Conservation (phyloP, 163 green algal species). For the Chloromonas sp. region DNA sequence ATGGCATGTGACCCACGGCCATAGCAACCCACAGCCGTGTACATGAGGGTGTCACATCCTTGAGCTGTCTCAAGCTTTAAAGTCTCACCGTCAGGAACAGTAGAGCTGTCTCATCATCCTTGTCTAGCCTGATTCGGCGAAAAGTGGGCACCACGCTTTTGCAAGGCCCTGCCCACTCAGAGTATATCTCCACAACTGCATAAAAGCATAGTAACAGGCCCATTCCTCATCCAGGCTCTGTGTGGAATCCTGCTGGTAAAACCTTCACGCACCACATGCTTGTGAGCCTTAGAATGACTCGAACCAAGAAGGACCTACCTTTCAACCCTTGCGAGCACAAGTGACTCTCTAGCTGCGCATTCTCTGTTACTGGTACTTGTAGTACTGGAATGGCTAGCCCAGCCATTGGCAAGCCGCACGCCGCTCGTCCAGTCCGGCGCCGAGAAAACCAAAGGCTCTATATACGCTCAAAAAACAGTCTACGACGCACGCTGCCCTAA, state of each 20-base stretch:
- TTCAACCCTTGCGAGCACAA: neutral
- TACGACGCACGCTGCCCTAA: too few relatives aligned
- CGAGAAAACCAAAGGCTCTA: too few relatives aligned
- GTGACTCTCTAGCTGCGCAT: neutral
- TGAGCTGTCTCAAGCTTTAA: neutral
- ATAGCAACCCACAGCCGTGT: too few relatives aligned
- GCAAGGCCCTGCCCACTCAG: slow-evolving; percentile 56
- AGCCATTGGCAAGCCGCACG: neutral
- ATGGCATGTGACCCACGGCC: too few relatives aligned
- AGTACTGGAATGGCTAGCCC: neutral
- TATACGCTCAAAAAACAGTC: too few relatives aligned
- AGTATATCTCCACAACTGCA: slow-evolving; percentile 65
- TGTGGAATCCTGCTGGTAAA: neutral
- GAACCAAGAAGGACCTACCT: neutral
- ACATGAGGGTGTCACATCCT: neutral
- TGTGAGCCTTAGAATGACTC: neutral
- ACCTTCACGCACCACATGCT: neutral
- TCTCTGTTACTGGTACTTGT: neutral
- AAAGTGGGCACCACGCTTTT: slow-evolving; percentile 62
- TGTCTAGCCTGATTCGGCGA: slow-evolving; percentile 55
- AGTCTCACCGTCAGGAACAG: slow-evolving; percentile 28
- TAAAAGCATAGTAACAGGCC: neutral
- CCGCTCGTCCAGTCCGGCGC: too few relatives aligned
- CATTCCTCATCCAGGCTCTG: too few relatives aligned
- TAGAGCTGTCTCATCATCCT: slow-evolving; percentile 57